Conservation (phyloP, 225 moss, liverwort and hornwort genomes). For the Marchantia paleacea region DNA sequence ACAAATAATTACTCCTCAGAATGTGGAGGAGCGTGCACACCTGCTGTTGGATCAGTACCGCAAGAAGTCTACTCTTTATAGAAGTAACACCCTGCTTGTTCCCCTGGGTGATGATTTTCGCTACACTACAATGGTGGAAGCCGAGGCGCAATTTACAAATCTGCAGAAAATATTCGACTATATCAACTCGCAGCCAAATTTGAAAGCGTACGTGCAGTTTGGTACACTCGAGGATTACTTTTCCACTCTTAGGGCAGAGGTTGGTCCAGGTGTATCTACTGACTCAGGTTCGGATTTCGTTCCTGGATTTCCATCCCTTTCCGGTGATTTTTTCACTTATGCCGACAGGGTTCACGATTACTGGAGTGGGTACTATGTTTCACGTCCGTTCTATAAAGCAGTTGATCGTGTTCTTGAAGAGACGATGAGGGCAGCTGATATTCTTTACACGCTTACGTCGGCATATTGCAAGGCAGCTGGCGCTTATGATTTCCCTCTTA, state of each 20-base stretch:
- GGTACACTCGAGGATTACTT: slow-evolving; percentile 96
- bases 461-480: slow-evolving; percentile 50
- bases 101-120: slow-evolving; percentile 98
- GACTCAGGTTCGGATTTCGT: slow-evolving; percentile 42
- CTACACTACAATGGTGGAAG: slow-evolving; percentile 74
- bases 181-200: slow-evolving; percentile 65
- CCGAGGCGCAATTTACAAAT: slow-evolving; percentile 82
- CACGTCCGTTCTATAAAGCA: slow-evolving; percentile 93
- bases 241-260: slow-evolving; percentile 68
- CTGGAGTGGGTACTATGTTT: slow-evolving; percentile 98
- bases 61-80: slow-evolving; percentile 86
- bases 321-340: slow-evolving; percentile 99
- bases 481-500: slow-evolving; percentile 32
- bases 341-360: slow-evolving; percentile 82
- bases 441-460: slow-evolving; percentile 65
- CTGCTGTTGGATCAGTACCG: slow-evolving; percentile 90
- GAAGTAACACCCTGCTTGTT: slow-evolving; percentile 77
- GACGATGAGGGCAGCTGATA: slow-evolving; percentile 89
- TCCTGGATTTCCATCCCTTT: slow-evolving; percentile 76
- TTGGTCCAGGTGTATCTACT: slow-evolving; percentile 19
- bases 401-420: slow-evolving; percentile 89
- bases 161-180: slow-evolving; percentile 92
- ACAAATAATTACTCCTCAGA: slow-evolving; percentile 52
- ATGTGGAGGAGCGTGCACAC: slow-evolving; percentile 83
- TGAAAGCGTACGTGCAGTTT: slow-evolving; percentile 70